Conservation (phyloP, 2,329 filamentous ascomycete genomes). For the Aspergillus costaricaensis region DNA sequence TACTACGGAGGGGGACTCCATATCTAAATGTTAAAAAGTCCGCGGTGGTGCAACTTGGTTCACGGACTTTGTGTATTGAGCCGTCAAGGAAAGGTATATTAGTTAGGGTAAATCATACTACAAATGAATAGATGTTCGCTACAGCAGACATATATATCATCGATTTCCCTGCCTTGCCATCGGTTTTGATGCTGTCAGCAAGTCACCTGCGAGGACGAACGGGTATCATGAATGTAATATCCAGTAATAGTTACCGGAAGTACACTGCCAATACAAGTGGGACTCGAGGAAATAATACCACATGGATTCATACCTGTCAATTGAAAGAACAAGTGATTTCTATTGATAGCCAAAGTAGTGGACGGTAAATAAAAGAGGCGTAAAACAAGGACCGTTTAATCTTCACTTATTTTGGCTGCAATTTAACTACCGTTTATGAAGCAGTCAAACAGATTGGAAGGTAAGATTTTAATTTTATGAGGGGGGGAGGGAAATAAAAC, state of each 20-base stretch:
- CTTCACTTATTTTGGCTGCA: too few relatives aligned
- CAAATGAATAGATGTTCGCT: neutral
- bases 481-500: neutral
- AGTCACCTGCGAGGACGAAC: neutral
- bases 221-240: neutral
- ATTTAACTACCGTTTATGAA: neutral
- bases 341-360: neutral
- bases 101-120: neutral
- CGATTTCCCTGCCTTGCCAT: neutral
- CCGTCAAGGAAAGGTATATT: too few relatives aligned
- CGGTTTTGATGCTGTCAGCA: neutral
- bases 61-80: neutral
- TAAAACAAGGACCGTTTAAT: neutral
- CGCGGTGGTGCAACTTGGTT: slow-evolving; percentile 22
- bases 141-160: neutral
- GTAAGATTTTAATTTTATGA: neutral
- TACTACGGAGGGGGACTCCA: neutral
- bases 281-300: slow-evolving; percentile 6
- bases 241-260: neutral
- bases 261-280: slow-evolving; percentile 7
- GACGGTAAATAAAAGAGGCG: neutral
- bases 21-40: slow-evolving; percentile 10
- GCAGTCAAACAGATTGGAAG: neutral
- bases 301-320: slow-evolving; percentile 5
- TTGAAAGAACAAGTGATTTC: neutral